Conservation (phyloP, 805 yeast genomes). For the Candida rishiriensis region DNA sequence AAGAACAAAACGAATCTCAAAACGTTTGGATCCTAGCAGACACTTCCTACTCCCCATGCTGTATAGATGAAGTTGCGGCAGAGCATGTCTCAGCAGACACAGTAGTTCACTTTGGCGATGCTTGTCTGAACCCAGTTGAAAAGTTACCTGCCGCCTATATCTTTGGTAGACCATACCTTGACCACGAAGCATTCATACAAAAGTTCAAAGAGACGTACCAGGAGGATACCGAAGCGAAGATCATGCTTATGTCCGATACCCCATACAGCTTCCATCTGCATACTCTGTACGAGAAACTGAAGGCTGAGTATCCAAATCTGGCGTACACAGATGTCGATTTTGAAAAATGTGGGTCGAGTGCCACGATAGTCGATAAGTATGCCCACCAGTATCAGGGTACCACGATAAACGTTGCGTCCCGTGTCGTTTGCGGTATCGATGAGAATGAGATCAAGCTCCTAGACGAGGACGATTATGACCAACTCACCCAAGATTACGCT, state of each 20-base stretch:
- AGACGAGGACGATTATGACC: constrained; percentile 27
- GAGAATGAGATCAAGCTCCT: constrained; percentile 11
- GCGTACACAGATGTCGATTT: constrained; percentile 39
- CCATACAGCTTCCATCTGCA: constrained; percentile 49
- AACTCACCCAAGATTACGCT: constrained; percentile 40
- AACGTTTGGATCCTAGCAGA: constrained; percentile 85
- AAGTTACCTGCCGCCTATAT: constrained; percentile 74
- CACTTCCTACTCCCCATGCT: constrained; percentile 92
- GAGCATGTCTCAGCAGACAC: constrained; percentile 84
- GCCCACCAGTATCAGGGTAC: constrained; percentile 1
- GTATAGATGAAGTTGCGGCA: constrained; percentile 96
- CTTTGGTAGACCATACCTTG: constrained; percentile 63
- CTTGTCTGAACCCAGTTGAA: constrained; percentile 79
- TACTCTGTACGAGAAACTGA: constrained; percentile 33
- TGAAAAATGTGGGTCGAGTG: constrained; percentile 15
- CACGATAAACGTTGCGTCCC: constrained; percentile 25
- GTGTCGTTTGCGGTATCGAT: constrained; percentile 28
- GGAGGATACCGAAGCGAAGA: constrained; percentile 34
- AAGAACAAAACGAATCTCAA: constrained; percentile 12
- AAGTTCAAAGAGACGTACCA: constrained; percentile 39
- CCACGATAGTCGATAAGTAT: constrained; percentile 23
- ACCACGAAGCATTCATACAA: constrained; percentile 34
- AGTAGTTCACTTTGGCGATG: constrained; percentile 91
- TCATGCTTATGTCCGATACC: constrained; percentile 73
- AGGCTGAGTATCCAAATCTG: constrained; percentile 29